A percentile compares a stretch with the other conserved stretches of the same genome.
Conservation (phyloP, 805 yeast genomes). For the Yarrowia bubula region DNA sequence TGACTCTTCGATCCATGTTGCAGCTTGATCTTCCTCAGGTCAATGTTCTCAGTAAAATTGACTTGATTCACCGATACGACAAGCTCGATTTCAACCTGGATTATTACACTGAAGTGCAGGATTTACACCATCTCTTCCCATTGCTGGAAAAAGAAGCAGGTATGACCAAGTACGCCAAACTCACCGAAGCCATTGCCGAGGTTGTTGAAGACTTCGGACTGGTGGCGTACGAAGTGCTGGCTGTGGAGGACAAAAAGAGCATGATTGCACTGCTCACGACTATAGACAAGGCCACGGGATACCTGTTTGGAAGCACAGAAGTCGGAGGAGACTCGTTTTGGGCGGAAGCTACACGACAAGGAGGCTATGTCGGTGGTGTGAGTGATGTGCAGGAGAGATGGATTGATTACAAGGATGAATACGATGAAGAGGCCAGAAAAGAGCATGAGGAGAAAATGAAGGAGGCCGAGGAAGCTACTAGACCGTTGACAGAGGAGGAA, state of each 20-base stretch:
- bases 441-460: slow-evolving; percentile 45
- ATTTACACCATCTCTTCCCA: slow-evolving; percentile 66
- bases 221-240: slow-evolving; percentile 82
- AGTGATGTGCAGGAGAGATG: slow-evolving; percentile 91
- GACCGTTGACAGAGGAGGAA: slow-evolving; percentile 41
- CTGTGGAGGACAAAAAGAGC: slow-evolving; percentile 86
- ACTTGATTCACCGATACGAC: slow-evolving; percentile 72
- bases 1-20: slow-evolving; percentile 87
- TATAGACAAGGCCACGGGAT: slow-evolving; percentile 91
- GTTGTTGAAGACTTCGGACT: slow-evolving; percentile 82
- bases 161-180: slow-evolving; percentile 56
- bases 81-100: slow-evolving; percentile 74
- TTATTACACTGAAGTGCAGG: slow-evolving; percentile 90
- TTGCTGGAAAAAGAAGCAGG: slow-evolving; percentile 69
- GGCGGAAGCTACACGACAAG: slow-evolving; percentile 92
- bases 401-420: slow-evolving; percentile 78
- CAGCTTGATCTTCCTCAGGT: slow-evolving; percentile 91
- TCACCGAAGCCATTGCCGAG: slow-evolving; percentile 78
- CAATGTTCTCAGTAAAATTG: slow-evolving; percentile 90
- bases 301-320: slow-evolving; percentile 87
- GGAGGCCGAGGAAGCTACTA: slow-evolving; percentile 36
- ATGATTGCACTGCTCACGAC: slow-evolving; percentile 79
- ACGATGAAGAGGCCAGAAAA: slow-evolving; percentile 63
- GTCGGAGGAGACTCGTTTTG: slow-evolving; percentile 96
- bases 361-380: slow-evolving; percentile 47